Conservation (phyloP, 2,329 filamentous ascomycete species). For the Diaporthe sp. region DNA sequence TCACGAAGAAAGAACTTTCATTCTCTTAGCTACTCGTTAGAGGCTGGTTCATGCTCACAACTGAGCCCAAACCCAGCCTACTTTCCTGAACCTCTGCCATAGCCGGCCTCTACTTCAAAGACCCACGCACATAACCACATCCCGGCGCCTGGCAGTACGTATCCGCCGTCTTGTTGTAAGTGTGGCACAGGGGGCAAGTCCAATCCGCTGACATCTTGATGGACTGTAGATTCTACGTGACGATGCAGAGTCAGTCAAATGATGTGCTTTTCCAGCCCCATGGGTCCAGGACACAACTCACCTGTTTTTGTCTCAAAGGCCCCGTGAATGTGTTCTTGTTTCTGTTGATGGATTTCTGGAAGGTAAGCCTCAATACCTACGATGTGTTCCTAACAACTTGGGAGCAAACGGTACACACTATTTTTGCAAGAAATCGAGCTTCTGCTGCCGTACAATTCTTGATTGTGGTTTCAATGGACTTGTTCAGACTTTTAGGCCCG, state of each 20-base stretch:
- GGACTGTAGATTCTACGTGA: neutral
- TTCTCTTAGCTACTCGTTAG: neutral
- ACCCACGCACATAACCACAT: neutral
- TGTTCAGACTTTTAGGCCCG: neutral
- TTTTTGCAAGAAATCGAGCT: neutral
- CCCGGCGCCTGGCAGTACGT: neutral
- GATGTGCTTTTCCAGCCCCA: no score
- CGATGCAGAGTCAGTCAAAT: neutral
- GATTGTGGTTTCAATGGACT: neutral
- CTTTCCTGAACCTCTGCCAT: neutral
- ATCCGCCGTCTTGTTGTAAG: neutral
- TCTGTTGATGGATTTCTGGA: no score
- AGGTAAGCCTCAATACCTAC: neutral
- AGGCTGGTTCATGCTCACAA: neutral
- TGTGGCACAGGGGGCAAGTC: neutral
- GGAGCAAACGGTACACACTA: neutral
- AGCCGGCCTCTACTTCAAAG: neutral
- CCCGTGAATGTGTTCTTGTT: no score
- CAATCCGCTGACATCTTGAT: slow-evolving; percentile 1
- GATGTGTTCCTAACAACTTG: neutral
- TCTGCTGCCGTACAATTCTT: neutral
- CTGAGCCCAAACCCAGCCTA: neutral
- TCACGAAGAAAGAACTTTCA: neutral
- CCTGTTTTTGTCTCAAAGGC: no score
- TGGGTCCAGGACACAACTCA: no score